Base-by-base conservation (phyloP, 108 stramenopile species). In the Nitzschia sp. region DNA sequence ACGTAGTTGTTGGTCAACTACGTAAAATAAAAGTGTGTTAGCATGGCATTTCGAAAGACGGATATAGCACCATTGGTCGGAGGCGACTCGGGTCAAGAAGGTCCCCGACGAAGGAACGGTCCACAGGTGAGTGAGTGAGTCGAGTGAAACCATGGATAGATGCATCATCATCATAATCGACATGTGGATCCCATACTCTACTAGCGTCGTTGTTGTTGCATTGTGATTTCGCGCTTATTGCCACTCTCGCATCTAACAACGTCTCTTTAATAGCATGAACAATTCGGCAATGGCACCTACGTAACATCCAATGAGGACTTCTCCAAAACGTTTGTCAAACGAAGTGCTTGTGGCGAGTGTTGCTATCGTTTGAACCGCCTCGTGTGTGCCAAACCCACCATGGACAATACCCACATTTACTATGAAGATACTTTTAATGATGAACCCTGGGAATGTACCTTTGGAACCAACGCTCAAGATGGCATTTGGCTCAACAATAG, bases 401-500 rank as follows among this genome's bases (percentile, higher is more conserved):
- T 55, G 25, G 61, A 75, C 21, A 18, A 36, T 6, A 68, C 28
- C 9, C 21, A n/a, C 23, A 33, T 51, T 13, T 75, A 75, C 58
- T 90, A 87, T 65, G 83, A 84, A 42, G 89, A 90, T 47, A 61
- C 74, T 11, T 87, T 76, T 70, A 90, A 90, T 48, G 89, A 87
- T 58, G 78, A 87, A 66, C 74, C 85, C 28, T 80, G 81, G 70
- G 73, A 74, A 3, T 90, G 89, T 47, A 72, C 81, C 33, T 84
- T 81, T 70, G 89, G 89, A 21, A 90, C 89, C 0, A 56, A 49
- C 25, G 80, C 85, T 46, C 70, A 85, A 59, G 72, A 89, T 82
- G 92, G 89, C 24, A 84, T 90, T 69, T 94, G 93, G 93, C 69
- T 83, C 74, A 91, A 91, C 48, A 74, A 71, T 34, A 67, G 79